phyloP scores from a whole-genome alignment of 495 filamentous ascomycete species.

The Bryoglossum gracile region DNA sequence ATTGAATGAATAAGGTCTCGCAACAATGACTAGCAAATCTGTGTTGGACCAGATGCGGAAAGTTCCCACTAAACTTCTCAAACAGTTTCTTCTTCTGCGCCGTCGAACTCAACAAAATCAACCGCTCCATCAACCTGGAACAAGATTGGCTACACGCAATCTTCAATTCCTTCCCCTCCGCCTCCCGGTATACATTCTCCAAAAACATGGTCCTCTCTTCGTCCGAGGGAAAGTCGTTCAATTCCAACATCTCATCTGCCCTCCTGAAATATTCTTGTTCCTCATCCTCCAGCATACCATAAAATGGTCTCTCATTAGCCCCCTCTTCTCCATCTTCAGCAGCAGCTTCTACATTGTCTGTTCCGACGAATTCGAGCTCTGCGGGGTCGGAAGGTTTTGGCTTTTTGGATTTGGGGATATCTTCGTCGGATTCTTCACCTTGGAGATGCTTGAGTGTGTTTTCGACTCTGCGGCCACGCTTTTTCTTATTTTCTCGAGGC shows the following conservation, averaged over 20 bases:
- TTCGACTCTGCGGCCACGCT: slow-evolving; percentile 55
- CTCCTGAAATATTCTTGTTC: slow-evolving; percentile 93
- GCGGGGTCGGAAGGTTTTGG: slow-evolving; percentile 21
- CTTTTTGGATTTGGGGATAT: slow-evolving; percentile 21
- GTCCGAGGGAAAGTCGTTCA: slow-evolving; percentile 70
- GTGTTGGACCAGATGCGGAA: slow-evolving; percentile 82
- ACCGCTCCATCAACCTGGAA: slow-evolving; percentile 82
- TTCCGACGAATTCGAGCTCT: slow-evolving; percentile 11
- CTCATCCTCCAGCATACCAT: slow-evolving; percentile 78
- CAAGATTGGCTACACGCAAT: slow-evolving; percentile 91
- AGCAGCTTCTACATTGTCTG: slow-evolving; percentile 20
- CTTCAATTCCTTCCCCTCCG: slow-evolving; percentile 88
- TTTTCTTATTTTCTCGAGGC: slow-evolving; percentile 56
- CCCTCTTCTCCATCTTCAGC: slow-evolving; percentile 28
- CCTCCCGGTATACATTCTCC: slow-evolving; percentile 77
- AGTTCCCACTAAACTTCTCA: slow-evolving; percentile 77
- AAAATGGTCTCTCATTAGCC: slow-evolving; percentile 52
- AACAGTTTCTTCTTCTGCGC: slow-evolving; percentile 81
- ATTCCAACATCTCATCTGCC: slow-evolving; percentile 80
- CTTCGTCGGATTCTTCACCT: slow-evolving; percentile 29
- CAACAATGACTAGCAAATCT: slow-evolving; percentile 96
- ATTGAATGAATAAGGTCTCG: slow-evolving; percentile 81
- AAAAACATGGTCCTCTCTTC: slow-evolving; percentile 79
- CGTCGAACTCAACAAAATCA: slow-evolving; percentile 74
- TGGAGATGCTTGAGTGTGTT: slow-evolving; percentile 42